phyloP scores from a whole-genome alignment of 2,329 filamentous ascomycete species.

The Fusarium sterilihyphosum region DNA sequence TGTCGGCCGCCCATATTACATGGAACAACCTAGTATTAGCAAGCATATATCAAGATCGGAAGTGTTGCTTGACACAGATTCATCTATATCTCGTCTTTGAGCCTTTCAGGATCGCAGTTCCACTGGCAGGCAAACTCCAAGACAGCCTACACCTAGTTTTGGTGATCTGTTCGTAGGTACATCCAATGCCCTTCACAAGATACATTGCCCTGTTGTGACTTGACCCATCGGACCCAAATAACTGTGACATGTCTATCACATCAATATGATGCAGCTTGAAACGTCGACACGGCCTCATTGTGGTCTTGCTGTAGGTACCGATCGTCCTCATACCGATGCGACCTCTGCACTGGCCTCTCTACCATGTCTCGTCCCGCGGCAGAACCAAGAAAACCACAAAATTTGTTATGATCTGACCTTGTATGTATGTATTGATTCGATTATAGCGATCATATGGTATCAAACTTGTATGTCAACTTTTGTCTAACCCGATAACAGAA shows the following conservation, averaged over 20 bases:
- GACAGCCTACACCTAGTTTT: background rate
- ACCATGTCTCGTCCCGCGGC: background rate
- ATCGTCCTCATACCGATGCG: background rate
- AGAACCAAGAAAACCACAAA: background rate
- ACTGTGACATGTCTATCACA: background rate
- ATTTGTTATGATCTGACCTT: background rate
- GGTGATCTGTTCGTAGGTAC: background rate
- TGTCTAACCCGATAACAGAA: constrained; percentile 27
- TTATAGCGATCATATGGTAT: constrained; percentile 20
- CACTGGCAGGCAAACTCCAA: background rate
- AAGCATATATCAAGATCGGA: background rate
- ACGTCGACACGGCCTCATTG: background rate
- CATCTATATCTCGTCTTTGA: too few species aligned
- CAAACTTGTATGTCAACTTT: constrained; percentile 24
- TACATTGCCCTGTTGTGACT: background rate
- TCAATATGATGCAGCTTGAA: constrained; percentile 1
- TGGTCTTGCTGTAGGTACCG: background rate
- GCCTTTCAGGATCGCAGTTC: background rate
- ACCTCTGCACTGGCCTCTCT: background rate
- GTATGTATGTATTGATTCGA: background rate
- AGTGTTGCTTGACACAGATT: background rate
- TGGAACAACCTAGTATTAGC: background rate
- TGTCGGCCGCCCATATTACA: background rate
- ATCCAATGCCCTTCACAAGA: background rate
- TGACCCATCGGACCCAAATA: background rate